Evolutionary conservation across 345 rosid species (phyloP).

Genomic region (Eucalyptus cladocalyx): DNA sequence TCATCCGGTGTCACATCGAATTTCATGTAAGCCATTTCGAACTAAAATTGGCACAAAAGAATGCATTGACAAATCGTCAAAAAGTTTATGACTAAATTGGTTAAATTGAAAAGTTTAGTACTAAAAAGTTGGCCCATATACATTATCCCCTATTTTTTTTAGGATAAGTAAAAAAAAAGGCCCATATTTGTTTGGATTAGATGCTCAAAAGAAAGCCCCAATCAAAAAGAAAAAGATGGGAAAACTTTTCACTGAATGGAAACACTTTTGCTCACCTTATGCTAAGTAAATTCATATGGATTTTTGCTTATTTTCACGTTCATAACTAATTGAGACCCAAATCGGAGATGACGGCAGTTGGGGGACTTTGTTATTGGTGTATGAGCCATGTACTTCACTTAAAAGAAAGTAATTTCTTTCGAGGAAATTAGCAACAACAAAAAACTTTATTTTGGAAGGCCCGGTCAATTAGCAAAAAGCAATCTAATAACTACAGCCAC

Average conservation of each 20-base stretch:
- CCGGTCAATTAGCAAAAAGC: not conserved
- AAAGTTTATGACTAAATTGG: not conserved
- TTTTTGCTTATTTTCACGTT: not conserved
- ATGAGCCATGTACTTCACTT: not conserved
- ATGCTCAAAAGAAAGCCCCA: not conserved
- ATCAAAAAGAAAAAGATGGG: not conserved
- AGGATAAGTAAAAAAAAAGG: not conserved
- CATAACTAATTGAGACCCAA: not conserved
- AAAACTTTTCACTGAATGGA: too few relatives aligned
- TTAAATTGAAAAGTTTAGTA: accelerated
- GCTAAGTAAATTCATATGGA: not conserved
- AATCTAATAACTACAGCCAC: not conserved
- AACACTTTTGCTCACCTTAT: not conserved
- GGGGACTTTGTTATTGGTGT: not conserved
- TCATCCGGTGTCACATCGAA: too few relatives aligned
- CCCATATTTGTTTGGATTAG: not conserved
- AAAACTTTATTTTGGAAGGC: not conserved
- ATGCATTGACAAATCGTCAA: not conserved
- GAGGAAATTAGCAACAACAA: not conserved
- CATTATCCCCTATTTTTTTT: too few relatives aligned
- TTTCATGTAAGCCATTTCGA: not conserved
- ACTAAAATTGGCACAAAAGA: accelerated
- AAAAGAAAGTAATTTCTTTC: not conserved
- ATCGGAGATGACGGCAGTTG: not conserved
- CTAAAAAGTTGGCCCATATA: accelerated